Base-by-base conservation (phyloP, 257 asterid genomes). In the Plantago elongata region DNA sequence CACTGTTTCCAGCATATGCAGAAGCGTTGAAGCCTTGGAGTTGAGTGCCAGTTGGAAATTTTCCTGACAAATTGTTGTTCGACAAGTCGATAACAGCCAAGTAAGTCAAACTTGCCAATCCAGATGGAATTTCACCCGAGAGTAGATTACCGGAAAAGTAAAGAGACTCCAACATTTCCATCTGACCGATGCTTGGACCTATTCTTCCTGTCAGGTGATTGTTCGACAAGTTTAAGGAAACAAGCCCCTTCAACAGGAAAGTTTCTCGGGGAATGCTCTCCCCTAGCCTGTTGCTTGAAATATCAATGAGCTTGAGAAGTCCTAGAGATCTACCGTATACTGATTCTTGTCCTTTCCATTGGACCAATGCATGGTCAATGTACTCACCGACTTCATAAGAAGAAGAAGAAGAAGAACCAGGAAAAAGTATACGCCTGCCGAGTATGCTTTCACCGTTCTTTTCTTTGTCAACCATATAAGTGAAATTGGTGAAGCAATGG, bases 111-210 rank as follows among this genome's bases (percentile, higher is more conserved):
- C 49, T n/a, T 9, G 67, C 63, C 45, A 69, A 17, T 47, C 75
- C 57, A 0, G 3, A 14, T 0, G 81, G 84, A 42, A 78, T 81
- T 54, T 45, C 51, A 6, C 83, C 78, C 0, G 67, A 71, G 38
- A 75, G 65, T 0, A 56, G 66, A 65, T 81, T 78, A 13, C 48
- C 13, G 9, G 87, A 75, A 1, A 78, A 4, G 48, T 78, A 82
- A 22, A 78, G 80, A 9, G 17, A 22, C 55, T 78, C 80, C 45
- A 78, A 46, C 62, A 37, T 52, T 37, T 63, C 64, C 79, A 81
- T 78, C 9, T 69, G 40, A 43, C 69, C 57, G 7, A 78, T 57
- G 10, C 47, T 27, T 1, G 51, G 11, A 51, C 52, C 50, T 51
- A 78, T 54, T 7, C 42, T 68, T 49, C 83, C 77, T 9, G 66